A percentile compares a stretch with the other conserved stretches of the same genome.
Conservation (phyloP, 2,329 filamentous ascomycete genomes). For the Trichophyton verrucosum region DNA sequence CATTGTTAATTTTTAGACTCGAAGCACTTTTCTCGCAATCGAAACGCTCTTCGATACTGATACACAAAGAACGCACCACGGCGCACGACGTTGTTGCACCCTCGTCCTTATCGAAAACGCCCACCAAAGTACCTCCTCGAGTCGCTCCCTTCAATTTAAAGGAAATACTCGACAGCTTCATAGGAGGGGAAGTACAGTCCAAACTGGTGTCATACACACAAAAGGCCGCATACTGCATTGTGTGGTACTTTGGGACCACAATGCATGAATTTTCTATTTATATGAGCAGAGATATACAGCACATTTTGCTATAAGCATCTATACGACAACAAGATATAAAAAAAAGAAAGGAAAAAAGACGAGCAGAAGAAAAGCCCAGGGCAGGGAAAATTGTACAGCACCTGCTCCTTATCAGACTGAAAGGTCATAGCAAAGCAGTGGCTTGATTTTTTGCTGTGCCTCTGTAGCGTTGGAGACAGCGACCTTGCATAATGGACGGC, state of each 20-base stretch:
- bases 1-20: too few relatives aligned
- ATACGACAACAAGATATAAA: neutral
- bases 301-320: neutral
- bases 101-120: neutral
- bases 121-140: neutral
- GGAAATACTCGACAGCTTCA: too few relatives aligned
- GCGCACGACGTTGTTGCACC: too few relatives aligned
- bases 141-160: too few relatives aligned
- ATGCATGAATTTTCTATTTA: neutral
- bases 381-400: neutral
- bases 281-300: neutral
- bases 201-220: neutral
- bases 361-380: neutral
- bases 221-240: neutral
- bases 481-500: slow-evolving; percentile 22
- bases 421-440: neutral
- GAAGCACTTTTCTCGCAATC: neutral
- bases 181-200: neutral
- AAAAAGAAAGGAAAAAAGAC: neutral
- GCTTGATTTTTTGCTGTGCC: neutral
- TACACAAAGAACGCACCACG: neutral
- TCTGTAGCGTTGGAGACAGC: neutral
- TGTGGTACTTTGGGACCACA: neutral
- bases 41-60: neutral
- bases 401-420: neutral